phyloP scores from a whole-genome alignment of 164 flowering plant species.

The Tinospora cordifolia region DNA sequence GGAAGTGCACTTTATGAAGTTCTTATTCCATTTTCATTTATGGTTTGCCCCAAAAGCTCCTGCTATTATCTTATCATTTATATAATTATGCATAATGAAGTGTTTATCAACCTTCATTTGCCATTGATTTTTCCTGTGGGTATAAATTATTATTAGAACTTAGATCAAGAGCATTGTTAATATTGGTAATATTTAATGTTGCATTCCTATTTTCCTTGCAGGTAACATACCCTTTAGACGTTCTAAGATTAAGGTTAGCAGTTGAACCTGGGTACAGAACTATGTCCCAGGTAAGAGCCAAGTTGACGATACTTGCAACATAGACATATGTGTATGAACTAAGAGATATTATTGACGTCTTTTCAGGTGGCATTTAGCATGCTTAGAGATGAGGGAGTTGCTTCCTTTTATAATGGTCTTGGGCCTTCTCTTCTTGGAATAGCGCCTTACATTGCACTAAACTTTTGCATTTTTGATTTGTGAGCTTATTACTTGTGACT shows the following conservation, averaged over 20 bases:
- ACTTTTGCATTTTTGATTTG: slow-evolving; percentile 92
- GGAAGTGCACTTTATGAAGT: neutral
- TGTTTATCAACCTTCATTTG: too few relatives aligned
- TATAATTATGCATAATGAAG: too few relatives aligned
- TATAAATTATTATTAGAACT: neutral
- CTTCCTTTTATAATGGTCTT: slow-evolving; percentile 84
- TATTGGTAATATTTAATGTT: neutral
- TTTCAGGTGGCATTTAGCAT: slow-evolving; percentile 81
- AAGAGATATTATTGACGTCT: slow-evolving; percentile 4
- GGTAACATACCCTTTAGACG: slow-evolving; percentile 96
- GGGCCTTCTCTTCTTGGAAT: slow-evolving; percentile 95
- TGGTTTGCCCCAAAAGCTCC: too few relatives aligned
- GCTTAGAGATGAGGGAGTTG: slow-evolving; percentile 85
- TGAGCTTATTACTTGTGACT: slow-evolving; percentile 33
- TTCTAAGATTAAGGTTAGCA: slow-evolving; percentile 84
- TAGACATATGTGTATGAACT: neutral
- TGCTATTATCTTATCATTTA: too few relatives aligned
- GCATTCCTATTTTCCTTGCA: slow-evolving; percentile 15
- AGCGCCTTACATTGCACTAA: slow-evolving; percentile 97
- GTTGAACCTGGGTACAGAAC: slow-evolving; percentile 82
- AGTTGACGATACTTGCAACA: neutral
- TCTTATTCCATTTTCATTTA: too few relatives aligned
- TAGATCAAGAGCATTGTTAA: neutral
- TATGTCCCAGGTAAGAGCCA: slow-evolving; percentile 65
- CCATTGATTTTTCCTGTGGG: too few relatives aligned